phyloP scores from a whole-genome alignment of 2,329 filamentous ascomycete genomes.

The Paradendryphiella salina region DNA sequence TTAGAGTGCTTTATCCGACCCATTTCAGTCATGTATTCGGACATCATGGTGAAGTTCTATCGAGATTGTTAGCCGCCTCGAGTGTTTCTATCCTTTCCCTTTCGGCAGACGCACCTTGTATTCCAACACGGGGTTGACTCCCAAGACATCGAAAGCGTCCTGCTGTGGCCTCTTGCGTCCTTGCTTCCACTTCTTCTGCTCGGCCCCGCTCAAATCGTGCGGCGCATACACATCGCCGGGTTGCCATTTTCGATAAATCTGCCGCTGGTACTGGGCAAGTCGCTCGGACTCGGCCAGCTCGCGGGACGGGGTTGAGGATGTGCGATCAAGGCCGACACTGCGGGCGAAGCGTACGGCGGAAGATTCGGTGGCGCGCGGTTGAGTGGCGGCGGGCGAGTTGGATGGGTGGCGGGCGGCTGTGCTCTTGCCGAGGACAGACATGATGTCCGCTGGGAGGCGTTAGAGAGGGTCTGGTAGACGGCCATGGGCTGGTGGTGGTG shows the following conservation, averaged over 20 bases:
- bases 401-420: slow-evolving; percentile 13
- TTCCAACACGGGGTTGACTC: slow-evolving; percentile 77
- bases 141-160: slow-evolving; percentile 80
- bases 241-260: slow-evolving; percentile 72
- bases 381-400: neutral
- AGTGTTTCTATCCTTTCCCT: neutral
- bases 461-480: slow-evolving; percentile 9
- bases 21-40: slow-evolving; percentile 81
- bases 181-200: slow-evolving; percentile 80
- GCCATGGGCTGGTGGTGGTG: neutral
- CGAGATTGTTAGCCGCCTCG: slow-evolving; percentile 19
- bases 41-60: slow-evolving; percentile 90
- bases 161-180: slow-evolving; percentile 52
- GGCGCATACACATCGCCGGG: slow-evolving; percentile 87
- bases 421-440: slow-evolving; percentile 27
- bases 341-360: slow-evolving; percentile 23
- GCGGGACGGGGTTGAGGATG: slow-evolving; percentile 17
- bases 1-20: slow-evolving; percentile 80
- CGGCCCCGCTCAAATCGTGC: slow-evolving; percentile 75
- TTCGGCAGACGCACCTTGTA: slow-evolving; percentile 68
- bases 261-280: slow-evolving; percentile 58
- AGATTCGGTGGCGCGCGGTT: neutral
- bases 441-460: slow-evolving; percentile 21
- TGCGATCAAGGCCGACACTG: slow-evolving; percentile 25
- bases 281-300: slow-evolving; percentile 37